Percentiles rank a stretch among this genome's conserved stretches.
Evolutionary conservation across 495 filamentous ascomycete genomes (phyloP).

Genomic region (Lasiosphaeria hispida): DNA sequence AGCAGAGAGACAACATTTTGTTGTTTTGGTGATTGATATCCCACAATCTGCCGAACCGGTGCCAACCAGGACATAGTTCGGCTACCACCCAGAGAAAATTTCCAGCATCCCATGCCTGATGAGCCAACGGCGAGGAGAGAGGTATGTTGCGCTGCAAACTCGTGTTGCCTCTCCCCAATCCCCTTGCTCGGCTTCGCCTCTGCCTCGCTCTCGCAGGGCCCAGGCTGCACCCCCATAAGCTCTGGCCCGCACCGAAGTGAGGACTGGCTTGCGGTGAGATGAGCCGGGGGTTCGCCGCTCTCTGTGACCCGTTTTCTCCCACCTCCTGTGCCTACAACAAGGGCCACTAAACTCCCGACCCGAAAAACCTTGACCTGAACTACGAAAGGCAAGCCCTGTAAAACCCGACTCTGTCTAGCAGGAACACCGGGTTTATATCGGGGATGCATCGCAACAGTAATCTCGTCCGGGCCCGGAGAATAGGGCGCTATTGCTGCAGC

Average conservation of each 20-base stretch:
- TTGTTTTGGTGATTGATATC: too few species aligned
- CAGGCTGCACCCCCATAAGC: neutral
- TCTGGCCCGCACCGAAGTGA: neutral
- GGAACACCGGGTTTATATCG: slow-evolving; percentile 2
- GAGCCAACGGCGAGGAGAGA: too few species aligned
- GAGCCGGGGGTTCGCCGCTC: slow-evolving; percentile 14
- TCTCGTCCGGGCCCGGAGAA: slow-evolving; percentile 9
- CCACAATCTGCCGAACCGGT: too few species aligned
- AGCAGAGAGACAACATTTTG: too few species aligned
- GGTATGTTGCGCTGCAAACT: too few species aligned
- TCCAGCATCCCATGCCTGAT: too few species aligned
- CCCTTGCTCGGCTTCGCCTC: neutral
- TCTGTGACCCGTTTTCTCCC: slow-evolving; percentile 7
- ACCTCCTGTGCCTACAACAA: neutral
- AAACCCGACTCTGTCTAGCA: slow-evolving; percentile 20
- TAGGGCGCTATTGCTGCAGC: neutral
- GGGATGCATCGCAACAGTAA: slow-evolving; percentile 23
- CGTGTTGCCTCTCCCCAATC: too few species aligned
- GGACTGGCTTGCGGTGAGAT: slow-evolving; percentile 17
- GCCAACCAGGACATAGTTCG: too few species aligned
- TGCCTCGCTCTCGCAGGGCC: neutral
- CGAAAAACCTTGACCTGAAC: slow-evolving; percentile 39
- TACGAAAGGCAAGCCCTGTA: slow-evolving; percentile 18
- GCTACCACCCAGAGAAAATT: too few species aligned
- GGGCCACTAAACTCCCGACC: neutral